Conservation (phyloP, 192 early-diverging fungal species). For the Funneliformis geosporum region DNA sequence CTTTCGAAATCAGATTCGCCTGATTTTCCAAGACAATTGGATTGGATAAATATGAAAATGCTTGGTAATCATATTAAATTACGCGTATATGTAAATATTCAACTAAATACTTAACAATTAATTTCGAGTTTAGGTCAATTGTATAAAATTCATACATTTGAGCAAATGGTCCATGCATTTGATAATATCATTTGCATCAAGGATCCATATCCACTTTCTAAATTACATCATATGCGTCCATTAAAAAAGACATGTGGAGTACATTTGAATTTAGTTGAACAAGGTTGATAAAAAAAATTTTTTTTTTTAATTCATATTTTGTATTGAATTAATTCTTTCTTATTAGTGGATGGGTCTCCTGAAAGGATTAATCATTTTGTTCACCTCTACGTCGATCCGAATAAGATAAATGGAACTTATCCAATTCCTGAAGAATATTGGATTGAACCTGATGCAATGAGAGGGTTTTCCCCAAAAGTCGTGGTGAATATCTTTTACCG, state of each 20-base stretch:
- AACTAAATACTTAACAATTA: not conserved
- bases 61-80: not conserved
- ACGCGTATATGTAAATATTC: not conserved
- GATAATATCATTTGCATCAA: conserved; percentile 7
- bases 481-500: not conserved
- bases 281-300: not conserved
- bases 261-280: not conserved
- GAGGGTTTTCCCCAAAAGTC: not conserved
- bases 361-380: not conserved
- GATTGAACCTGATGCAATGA: conserved; percentile 4
- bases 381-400: conserved; percentile 12
- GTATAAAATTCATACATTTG: not conserved
- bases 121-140: not conserved
- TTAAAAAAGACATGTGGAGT: conserved; percentile 6
- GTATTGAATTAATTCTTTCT: not conserved
- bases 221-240: not conserved
- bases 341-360: too few relatives aligned
- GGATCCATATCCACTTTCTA: not conserved
- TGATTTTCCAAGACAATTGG: not conserved
- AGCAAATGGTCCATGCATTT: not conserved
- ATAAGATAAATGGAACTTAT: not conserved
- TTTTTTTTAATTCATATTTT: not conserved
- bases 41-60: not conserved
- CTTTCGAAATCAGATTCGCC: not conserved
- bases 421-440: conserved; percentile 19